Evolutionary conservation across 2,329 filamentous ascomycete species (phyloP), one percentile per base, ranked within the genome.

Genomic region (Aspergillus sp.): DNA sequence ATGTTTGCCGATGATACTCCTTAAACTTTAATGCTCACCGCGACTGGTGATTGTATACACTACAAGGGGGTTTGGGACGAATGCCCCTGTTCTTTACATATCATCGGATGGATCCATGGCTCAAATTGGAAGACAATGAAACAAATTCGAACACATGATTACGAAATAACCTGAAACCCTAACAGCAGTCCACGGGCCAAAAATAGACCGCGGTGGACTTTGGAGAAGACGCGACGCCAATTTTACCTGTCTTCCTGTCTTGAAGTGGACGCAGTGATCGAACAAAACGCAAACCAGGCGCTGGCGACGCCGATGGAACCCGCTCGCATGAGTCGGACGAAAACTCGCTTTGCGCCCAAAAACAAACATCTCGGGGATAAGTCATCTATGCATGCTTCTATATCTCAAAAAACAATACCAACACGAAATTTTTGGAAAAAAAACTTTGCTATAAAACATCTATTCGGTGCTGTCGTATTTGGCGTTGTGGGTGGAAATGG

Each of bases 401-500:
- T 66, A 64, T 62, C 62, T 52, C 45, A 51, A 62, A 51, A 61
- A 63, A 44, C 25, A 46, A 58, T 58, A 60, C 60, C 44, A 58
- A 61, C 47, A 55, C 53, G 49, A 61, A 46, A 56, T 60, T 63
- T 63, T 61, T 57, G 54, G 50, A 52, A 50, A 19, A 50, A 19
- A 19, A 55, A 50, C 25, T 57, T 45, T 21, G 37, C 58, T 58
- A 56, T 60, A 43, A 35, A 56, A 55, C 45, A 55, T 69, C 69
- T 71, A 76, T 64, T 65, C 68, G 56, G 77, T 76, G 67, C 74
- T 70, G 15, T 87, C 79, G 71, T 93, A 93, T 78, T 91, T 92
- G 66, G 84, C 84, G 74, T 88, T 80, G 78, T 93, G 90, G 47
- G 83, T 90, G 56, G 87, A 72, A 72, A 95, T 93, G 61, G 90